phyloP scores from a whole-genome alignment of 2,329 filamentous ascomycete genomes.

The Hyphodiscus sp. region DNA sequence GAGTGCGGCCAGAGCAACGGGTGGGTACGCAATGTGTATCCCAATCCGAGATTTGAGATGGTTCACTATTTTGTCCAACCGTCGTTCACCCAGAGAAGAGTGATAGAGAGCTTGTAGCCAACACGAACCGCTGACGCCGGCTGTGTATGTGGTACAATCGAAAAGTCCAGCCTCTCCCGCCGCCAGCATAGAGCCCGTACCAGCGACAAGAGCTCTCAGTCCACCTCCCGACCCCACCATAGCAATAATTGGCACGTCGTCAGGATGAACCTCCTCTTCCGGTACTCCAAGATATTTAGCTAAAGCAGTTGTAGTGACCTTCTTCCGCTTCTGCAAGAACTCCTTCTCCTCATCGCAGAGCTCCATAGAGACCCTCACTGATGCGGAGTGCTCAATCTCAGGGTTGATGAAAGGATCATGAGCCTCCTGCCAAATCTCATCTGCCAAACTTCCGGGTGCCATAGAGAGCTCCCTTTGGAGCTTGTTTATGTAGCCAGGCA shows the following conservation, averaged over 20 bases:
- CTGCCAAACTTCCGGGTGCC: constrained; percentile 78
- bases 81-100: constrained; percentile 66
- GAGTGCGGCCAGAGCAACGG: constrained; percentile 71
- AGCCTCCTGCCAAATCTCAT: constrained; percentile 90
- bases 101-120: constrained; percentile 90
- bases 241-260: constrained; percentile 88
- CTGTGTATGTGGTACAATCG: constrained; percentile 90
- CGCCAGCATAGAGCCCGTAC: constrained; percentile 79
- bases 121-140: constrained; percentile 91
- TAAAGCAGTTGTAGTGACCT: constrained; percentile 63
- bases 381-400: constrained; percentile 76
- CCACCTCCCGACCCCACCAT: constrained; percentile 94
- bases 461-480: constrained; percentile 83
- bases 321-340: constrained; percentile 64
- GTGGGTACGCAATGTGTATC: constrained; percentile 89
- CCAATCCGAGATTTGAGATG: constrained; percentile 82
- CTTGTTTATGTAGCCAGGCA: constrained; percentile 74
- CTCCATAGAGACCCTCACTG: constrained; percentile 72
- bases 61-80: constrained; percentile 64
- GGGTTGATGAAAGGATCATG: constrained; percentile 78
- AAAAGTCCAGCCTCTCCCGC: constrained; percentile 82
- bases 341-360: constrained; percentile 78
- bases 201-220: constrained; percentile 81
- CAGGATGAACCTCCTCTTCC: constrained; percentile 77
- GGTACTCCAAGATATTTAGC: constrained; percentile 75